Percentiles rank a stretch among this genome's conserved stretches.
These are phyloP conservation scores for Brettanomyces nanus DNA, from an alignment of 805 yeast species.

Conservation along the genomic window DNA sequence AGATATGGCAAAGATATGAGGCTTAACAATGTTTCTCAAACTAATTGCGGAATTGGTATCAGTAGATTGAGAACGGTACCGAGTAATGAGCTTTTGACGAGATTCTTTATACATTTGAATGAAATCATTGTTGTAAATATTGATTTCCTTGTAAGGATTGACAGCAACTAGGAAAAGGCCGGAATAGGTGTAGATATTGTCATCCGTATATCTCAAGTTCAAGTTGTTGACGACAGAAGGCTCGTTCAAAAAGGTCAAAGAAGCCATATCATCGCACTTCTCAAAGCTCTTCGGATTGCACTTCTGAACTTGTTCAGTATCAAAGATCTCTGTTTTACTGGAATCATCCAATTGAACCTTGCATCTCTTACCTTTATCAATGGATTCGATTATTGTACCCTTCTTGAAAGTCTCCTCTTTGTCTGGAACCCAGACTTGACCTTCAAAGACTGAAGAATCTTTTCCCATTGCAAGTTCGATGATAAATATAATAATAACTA, in stretches of 20 bases:
- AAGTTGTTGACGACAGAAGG: slow-evolving; percentile 90
- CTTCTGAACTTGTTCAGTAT: slow-evolving; percentile 41
- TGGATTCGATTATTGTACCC: slow-evolving; percentile 45
- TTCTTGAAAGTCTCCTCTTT: slow-evolving; percentile 46
- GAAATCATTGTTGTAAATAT: slow-evolving; percentile 57
- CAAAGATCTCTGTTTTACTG: slow-evolving; percentile 27
- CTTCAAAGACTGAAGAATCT: slow-evolving; percentile 26
- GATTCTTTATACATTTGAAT: slow-evolving; percentile 38
- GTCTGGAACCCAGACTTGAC: slow-evolving; percentile 77
- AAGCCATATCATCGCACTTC: slow-evolving; percentile 91
- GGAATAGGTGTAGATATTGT: slow-evolving; percentile 84
- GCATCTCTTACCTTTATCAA: slow-evolving; percentile 30
- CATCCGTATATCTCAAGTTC: slow-evolving; percentile 65
- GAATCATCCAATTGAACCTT: slow-evolving; percentile 28
- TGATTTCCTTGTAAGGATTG: slow-evolving; percentile 76
- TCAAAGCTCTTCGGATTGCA: slow-evolving; percentile 90
- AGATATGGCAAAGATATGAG: slow-evolving; percentile 88
- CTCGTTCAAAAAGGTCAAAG: slow-evolving; percentile 86
- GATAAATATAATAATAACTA: too few species aligned
- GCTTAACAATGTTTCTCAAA: slow-evolving; percentile 32
- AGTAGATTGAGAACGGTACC: slow-evolving; percentile 4
- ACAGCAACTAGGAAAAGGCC: slow-evolving; percentile 93
- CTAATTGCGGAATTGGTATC: slow-evolving; percentile 2
- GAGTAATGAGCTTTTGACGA: slow-evolving; percentile 2
- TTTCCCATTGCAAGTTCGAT: too few species aligned